Base-by-base conservation (phyloP, 352 stramenopile species). In the Phytophthora multivora region DNA sequence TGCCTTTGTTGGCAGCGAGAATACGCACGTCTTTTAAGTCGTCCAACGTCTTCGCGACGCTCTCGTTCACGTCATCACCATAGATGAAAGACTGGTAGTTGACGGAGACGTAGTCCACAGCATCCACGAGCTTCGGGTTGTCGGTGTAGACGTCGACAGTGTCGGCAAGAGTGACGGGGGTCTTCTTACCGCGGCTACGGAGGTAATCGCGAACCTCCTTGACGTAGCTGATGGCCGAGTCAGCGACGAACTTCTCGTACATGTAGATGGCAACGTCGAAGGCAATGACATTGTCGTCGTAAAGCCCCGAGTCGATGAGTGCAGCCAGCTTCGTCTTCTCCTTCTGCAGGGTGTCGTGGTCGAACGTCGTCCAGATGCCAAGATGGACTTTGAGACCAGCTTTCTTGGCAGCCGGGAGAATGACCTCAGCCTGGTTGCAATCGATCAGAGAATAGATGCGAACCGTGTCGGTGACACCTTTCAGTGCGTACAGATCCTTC, bases 1-100 rank as follows among this genome's bases (percentile, higher is more conserved):
- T 94, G 41, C 63, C 59, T 55, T 86, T 86, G 0, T 68, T 45
- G 0, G 76, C 70, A n/a, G 78, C 76, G 19, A 66, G 15, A 8
- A 69, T 33, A 30, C 81, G 78, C 16, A 89, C 63, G 28, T 63
- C 70, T 38, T 75, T 75, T 4, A 90, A 71, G 12, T 78, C 78
- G 47, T 89, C 79, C 3, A 94, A 69, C 23, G 77, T 81, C 3
- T 69, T 59, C 7, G 73, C 57, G 11, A 65, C 60, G 11, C 54
- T 81, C 13, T 90, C 79, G 8, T 75, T 79, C 12, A 83, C 52
- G 41, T 88, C 69, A 5, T 46, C 54, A 8, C 58, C 41, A 41
- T 91, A 81, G 80, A 79, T 91, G 63, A 89, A 88, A 11, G 80
- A 82, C 49, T 91, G 91, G 56, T 94, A 76, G 73, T 91, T 94